Conservation (phyloP, 208 protist species). For the Leishmania gerbilli region DNA sequence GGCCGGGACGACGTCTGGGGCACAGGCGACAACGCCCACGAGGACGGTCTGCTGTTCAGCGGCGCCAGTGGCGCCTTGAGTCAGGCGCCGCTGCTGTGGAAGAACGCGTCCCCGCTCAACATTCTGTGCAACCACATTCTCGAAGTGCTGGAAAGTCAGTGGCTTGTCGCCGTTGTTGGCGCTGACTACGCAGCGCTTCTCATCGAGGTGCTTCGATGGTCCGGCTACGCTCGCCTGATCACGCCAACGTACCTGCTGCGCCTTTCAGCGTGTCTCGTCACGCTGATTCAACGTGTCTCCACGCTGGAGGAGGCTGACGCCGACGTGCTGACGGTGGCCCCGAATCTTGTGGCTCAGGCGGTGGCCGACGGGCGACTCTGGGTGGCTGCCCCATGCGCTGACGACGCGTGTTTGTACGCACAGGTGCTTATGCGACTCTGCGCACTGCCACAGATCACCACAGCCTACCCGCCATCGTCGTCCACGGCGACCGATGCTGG, state of each 20-base stretch:
- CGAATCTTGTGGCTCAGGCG: slow-evolving; percentile 15
- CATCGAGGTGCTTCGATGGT: slow-evolving; percentile 44
- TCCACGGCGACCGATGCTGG: not conserved
- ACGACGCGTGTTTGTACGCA: slow-evolving; percentile 30
- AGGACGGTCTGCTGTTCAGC: not conserved
- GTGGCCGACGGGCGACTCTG: slow-evolving; percentile 24
- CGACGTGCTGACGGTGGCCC: not conserved
- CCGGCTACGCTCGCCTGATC: slow-evolving; percentile 56
- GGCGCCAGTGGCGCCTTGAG: not conserved
- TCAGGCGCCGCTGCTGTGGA: slow-evolving; percentile 68
- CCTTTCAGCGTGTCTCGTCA: slow-evolving; percentile 39
- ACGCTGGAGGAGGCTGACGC: not conserved
- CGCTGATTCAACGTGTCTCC: slow-evolving; percentile 43
- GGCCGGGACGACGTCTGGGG: not conserved
- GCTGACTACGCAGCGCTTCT: slow-evolving; percentile 67
- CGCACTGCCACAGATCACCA: slow-evolving; percentile 23
- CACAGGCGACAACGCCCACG: not conserved
- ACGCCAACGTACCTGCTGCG: slow-evolving; percentile 39
- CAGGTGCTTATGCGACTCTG: slow-evolving; percentile 22
- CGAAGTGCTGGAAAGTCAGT: slow-evolving; percentile 71
- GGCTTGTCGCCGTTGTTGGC: slow-evolving; percentile 51
- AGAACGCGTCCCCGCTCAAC: slow-evolving; percentile 62
- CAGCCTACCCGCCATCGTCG: slow-evolving; percentile 22
- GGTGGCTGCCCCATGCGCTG: slow-evolving; percentile 20
- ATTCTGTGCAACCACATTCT: slow-evolving; percentile 54